Base-by-base conservation (phyloP, 805 yeast genomes). In the Cyberlindnera samutprakarnensis region DNA sequence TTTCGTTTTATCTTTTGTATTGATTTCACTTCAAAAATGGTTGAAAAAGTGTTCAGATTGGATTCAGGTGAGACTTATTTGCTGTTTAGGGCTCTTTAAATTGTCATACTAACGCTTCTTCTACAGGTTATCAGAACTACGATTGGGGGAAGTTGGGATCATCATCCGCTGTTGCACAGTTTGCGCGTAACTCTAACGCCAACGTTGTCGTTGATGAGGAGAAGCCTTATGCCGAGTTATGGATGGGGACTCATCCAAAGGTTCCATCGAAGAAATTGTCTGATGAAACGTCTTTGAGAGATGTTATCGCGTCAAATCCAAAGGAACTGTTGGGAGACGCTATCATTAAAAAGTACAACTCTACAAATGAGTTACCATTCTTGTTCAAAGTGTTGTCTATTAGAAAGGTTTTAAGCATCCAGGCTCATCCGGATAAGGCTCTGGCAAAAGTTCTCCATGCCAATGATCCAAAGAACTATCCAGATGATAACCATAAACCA, bases 171-270 rank as follows among this genome's bases (percentile, higher is more conserved):
- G 98, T 88, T 31, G 98, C 98, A 5, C 78, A 70, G 54, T 90
- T 76, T 54, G 94, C 95, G 27, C 67, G 78, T 23, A 64, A 67
- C 31, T 75, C 94, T 27, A 78, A 82, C 57, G 71, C 84, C 3
- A 27, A 46, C 10, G 64, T 84, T 33, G 52, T 51, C 14, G 70
- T 87, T 34, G 85, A 82, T 43, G 88, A 80, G 48, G 32, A 66
- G 23, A 74, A 77, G 51, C 97, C 98, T 9, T 92, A 92, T 53
- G 98, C 98, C 13, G 98, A 92, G 59, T 67, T 92, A 45, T 92
- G 98, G 98, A 92, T 92, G 98, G 98, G 98, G 24, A 87, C 97
- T 17, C 98, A 92, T 56, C 90, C 94, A 32, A 82, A 82, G 28
- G 87, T 82, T 10, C 96, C 97, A 18, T 80, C 95, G 14, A 70